Base-by-base conservation (phyloP, 2,329 filamentous ascomycete genomes). In the Fonsecaea multimorphosa region DNA sequence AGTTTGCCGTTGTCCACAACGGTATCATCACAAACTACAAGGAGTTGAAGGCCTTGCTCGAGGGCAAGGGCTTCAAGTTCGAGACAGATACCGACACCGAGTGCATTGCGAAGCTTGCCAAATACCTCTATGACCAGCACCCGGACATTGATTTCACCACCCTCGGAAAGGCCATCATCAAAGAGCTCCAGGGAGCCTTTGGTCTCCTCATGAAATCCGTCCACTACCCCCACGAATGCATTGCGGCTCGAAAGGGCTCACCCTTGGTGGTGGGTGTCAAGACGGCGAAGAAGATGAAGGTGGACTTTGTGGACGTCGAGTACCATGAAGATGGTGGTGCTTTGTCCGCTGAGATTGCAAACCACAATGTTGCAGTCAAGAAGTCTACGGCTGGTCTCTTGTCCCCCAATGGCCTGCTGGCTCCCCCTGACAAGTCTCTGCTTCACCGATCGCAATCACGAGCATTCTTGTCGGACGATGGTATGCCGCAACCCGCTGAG, bases 21-120 rank as follows among this genome's bases (percentile, higher is more conserved):
- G 95, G 95, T 78, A 99, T 99, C 86, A 99, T 99, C 82, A 99
- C 95, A 84, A 99, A 99, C 87, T 99, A 99, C 88, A 99, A 99
- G 87, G 95, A 99, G 84, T 85, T 99, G 75, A 97, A 94, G 88
- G 92, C 91, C 69, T 89, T 99, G 70, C 87, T 99, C 73, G 87
- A 90, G 82, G 86, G 86, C 85, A 99, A 98, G 87, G 95, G 95
- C 78, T 96, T 97, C 89, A 91, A 89, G 77, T 99, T 99, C 79
- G 95, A 99, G 89, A 99, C 95, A 59, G 94, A 99, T 82, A 99
- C 95, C 72, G 95, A 99, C 78, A 99, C 95, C 60, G 95, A 99
- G 84, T 97, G 94, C 81, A 99, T 99, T 81, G 95, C 95, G 73
- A 99, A 98, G 86, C 89, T 99, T 73, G 91, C 93, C 80, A 98